These are phyloP conservation scores for Dalechampia spathulata DNA, from an alignment of 441 rosid genomes.

Conservation along the genomic window DNA sequence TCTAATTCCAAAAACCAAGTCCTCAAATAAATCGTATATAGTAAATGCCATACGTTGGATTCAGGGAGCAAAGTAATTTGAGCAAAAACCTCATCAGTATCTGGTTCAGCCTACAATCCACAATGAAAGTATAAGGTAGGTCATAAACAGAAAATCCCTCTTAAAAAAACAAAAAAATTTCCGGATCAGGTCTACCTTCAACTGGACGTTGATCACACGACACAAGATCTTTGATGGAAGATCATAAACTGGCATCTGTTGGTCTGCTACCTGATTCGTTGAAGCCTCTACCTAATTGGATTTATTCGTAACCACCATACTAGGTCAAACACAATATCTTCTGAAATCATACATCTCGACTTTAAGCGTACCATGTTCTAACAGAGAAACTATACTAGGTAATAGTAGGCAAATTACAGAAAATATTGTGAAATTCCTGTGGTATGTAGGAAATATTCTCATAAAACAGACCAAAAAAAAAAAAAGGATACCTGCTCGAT, in stretches of 20 bases:
- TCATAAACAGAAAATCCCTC: no score
- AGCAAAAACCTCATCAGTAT: slow-evolving; percentile 82
- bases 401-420: no score
- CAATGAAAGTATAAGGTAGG: no score
- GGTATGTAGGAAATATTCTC: no score
- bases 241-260: slow-evolving; percentile 74
- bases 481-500: slow-evolving; percentile 53
- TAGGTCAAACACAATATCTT: slow-evolving; percentile 11
- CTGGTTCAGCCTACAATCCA: slow-evolving; percentile 73
- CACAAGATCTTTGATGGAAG: slow-evolving; percentile 74
- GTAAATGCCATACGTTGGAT: slow-evolving; percentile 33
- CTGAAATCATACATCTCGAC: slow-evolving; percentile 19
- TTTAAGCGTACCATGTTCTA: no score
- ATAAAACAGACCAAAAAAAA: not conserved
- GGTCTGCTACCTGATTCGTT: slow-evolving; percentile 75
- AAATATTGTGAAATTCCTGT: no score
- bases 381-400: no score
- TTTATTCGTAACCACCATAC: not conserved
- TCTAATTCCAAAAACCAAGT: not conserved
- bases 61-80: slow-evolving; percentile 78
- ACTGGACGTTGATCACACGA: slow-evolving; percentile 68
- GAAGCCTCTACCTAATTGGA: slow-evolving; percentile 73
- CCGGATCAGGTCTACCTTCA: slow-evolving; percentile 38
- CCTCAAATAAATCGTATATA: not conserved
- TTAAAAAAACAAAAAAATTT: no score